Base-by-base conservation (phyloP, 2,329 filamentous ascomycete genomes). In the Cercospora sp. region DNA sequence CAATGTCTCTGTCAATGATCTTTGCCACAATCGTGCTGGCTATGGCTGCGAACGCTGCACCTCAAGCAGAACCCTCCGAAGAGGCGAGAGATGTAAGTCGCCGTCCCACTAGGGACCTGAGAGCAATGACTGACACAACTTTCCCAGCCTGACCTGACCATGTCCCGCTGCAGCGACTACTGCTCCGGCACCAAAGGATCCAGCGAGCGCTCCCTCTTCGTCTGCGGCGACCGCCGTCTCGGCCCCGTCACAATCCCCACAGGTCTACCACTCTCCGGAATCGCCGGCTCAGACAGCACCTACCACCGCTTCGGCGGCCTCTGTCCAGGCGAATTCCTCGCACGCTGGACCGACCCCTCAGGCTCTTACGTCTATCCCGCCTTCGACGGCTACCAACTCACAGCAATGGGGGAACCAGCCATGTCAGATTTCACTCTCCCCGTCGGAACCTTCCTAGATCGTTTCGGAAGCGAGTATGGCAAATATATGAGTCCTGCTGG, bases 261-360 rank as follows among this genome's bases (percentile, higher is more conserved):
- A 5, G 61, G 36, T 26, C 26, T 67, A 6, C 60, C 65, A n/a
- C 65, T 67, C 53, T 63, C 53, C 18, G 55, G 60, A 30, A 67
- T 64, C 23, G 65, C 55, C 20, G 65, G 65, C 33, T 55, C 39
- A 30, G 60, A 67, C 48, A 67, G 65, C 60, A 67, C 65, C 18
- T 67, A 67, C 53, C 65, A 60, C 20, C 65, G 65, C 55, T 67
- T 67, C 60, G 65, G 65, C 60, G 65, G 65, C 4, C 36, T 60
- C 36, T 67, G 61, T 39, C 65, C 65, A 3, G 65, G 60, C 61
- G 60, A 67, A 23, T 67, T 67, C 55, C 61, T 67, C 20, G 65
- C 65, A 16, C 28, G 36, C 36, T 67, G 61, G 60, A 67, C 65
- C 3, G 57, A 64, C n/a, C 16, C 60, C 1, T 53, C 60, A 16